Conservation (phyloP, 192 early-diverging fungal genomes). For the Geranomyces michiganensis region DNA sequence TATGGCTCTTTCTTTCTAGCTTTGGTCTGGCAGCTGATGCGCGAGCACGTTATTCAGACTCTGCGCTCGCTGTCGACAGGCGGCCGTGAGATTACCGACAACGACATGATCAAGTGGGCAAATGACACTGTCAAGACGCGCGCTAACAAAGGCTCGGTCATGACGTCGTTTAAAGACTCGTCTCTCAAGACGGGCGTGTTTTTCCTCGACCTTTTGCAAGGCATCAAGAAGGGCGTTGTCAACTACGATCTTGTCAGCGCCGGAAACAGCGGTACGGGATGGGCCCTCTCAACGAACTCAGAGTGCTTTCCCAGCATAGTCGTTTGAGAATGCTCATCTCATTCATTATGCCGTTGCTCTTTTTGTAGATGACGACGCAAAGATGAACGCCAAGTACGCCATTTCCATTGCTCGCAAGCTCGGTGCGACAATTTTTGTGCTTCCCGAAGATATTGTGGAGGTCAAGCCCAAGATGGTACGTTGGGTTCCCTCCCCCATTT, state of each 20-base stretch:
- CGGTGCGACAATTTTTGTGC: constrained; percentile 96
- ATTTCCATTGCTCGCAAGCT: constrained; percentile 99
- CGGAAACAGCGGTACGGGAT: constrained; percentile 48
- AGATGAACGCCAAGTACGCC: constrained; percentile 93
- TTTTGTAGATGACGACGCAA: constrained; percentile 75
- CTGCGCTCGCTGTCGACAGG: constrained; percentile 80
- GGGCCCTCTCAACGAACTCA: no score
- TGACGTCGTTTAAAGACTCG: constrained; percentile 85
- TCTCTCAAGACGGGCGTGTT: constrained; percentile 77
- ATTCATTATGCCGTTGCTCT: no score
- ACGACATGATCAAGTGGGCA: constrained; percentile 94
- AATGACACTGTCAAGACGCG: constrained; percentile 73
- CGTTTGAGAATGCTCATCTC: background rate
- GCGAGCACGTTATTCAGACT: constrained; percentile 93
- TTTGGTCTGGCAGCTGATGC: constrained; percentile 99
- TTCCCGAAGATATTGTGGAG: constrained; percentile 98
- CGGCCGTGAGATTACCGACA: constrained; percentile 85
- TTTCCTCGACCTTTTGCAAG: constrained; percentile 90
- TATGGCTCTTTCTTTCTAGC: constrained; percentile 11
- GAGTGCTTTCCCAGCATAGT: constrained; percentile 4
- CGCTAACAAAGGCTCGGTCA: constrained; percentile 68
- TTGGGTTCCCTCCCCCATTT: no score
- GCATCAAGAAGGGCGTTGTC: constrained; percentile 89
- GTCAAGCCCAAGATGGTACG: constrained; percentile 93
- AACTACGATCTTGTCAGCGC: constrained; percentile 82